Evolutionary conservation across 345 rosid genomes (phyloP), one percentile per base, ranked within the genome.

Genomic region (Mangifera indica): DNA sequence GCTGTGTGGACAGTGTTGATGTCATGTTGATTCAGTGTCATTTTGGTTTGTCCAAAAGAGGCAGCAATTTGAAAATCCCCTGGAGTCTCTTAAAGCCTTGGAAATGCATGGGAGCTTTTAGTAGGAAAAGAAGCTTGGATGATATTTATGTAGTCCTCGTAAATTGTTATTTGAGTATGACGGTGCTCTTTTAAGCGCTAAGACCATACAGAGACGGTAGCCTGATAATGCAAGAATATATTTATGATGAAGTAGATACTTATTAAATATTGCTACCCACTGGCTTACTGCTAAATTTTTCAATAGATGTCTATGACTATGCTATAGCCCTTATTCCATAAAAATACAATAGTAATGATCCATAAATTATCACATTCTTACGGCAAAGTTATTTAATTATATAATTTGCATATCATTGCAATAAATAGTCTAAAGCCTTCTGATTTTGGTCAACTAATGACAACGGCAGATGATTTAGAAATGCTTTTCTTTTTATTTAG

Each of bases 21-120:
- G 55, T 45, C 53, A 63, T 61, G 24, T 34, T 46, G 17, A 14
- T 46, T 11, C 37, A 18, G 24, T 34, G n/a, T 60, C 45, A 60
- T 60, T 18, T 60, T 10, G 46, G 65, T 60, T 37, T 25, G 44
- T 60, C 10, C 46, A n/a, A 37, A 34, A 34, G 46, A 9, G 69
- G 40, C 10, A 63, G 11, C 13, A n/a, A n/a, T 29, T 29, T 67
- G 60, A 40, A 34, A 53, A 20, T 52, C 17, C 18, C 8, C n/a
- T 13, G 9, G 34, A 12, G 14, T 44, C 53, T 63, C 53, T 63
- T 63, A 63, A 63, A 63, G 53, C 10, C 45, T 65, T 26, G 12
- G 26, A 29, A 67, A 13, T 53, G 21, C 34, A 68, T 54, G 29
- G 71, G 14, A 21, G 51, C 52, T 20, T 54, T 64, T 54, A 54